A percentile compares a stretch with the other conserved stretches of the same genome.
These are phyloP conservation scores for Nakazawaea ambrosiae DNA, from an alignment of 805 yeast genomes.

Conservation along the genomic window DNA sequence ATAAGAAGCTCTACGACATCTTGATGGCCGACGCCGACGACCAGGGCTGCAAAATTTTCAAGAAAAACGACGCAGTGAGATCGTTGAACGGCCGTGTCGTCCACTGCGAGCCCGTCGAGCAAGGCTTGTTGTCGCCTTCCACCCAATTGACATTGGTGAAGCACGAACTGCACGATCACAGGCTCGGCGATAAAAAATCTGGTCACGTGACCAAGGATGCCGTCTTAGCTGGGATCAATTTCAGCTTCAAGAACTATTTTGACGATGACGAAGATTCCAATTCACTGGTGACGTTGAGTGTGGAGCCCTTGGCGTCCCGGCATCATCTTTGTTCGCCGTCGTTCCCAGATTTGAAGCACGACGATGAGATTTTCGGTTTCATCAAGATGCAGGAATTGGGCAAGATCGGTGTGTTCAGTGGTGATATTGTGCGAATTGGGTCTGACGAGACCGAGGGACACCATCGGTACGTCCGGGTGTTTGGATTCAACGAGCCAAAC, in stretches of 20 bases:
- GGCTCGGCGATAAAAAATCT: not conserved
- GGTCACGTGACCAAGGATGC: constrained; percentile 8
- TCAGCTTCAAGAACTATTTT: not conserved
- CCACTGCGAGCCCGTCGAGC: constrained; percentile 68
- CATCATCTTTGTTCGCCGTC: constrained; percentile 12
- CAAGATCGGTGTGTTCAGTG: constrained; percentile 57
- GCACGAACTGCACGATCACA: no score
- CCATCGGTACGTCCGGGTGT: constrained; percentile 32
- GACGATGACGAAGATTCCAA: not conserved
- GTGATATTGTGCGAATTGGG: constrained; percentile 52
- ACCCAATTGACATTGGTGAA: constrained; percentile 54
- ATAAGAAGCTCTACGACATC: constrained; percentile 23
- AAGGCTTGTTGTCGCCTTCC: constrained; percentile 43
- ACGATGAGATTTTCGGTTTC: constrained; percentile 37
- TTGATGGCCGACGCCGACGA: constrained; percentile 28
- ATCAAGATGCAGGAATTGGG: constrained; percentile 44
- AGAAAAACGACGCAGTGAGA: constrained; percentile 36
- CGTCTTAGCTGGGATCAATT: not conserved
- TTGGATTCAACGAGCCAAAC: constrained; percentile 63
- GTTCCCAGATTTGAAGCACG: constrained; percentile 30
- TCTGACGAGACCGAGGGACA: constrained; percentile 1
- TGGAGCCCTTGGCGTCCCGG: not conserved
- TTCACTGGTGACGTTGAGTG: not conserved
- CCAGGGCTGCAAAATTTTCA: constrained; percentile 28
- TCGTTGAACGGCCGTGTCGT: constrained; percentile 42